Base-by-base conservation (phyloP, 148 eudicot genomes). In the Arbutus unedo region DNA sequence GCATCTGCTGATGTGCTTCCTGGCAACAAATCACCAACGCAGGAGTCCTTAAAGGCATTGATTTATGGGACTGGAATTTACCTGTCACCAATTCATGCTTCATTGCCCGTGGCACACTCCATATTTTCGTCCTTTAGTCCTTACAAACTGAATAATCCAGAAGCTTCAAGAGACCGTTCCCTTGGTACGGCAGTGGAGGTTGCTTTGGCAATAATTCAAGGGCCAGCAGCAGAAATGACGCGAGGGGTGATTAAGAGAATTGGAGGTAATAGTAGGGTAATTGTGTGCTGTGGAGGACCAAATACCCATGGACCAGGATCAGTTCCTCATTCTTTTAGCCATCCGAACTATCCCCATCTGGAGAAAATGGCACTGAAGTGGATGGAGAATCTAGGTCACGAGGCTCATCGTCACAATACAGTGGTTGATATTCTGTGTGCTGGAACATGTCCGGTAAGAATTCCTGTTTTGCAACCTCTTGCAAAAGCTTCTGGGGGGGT, bases 1-100 rank as follows among this genome's bases (percentile, higher is more conserved):
- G 98, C 99, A 76, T 96, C 98, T 82, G 99, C 99, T 51, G 99
- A 96, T 85, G 92, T 96, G 76, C 90, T 96, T 56, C 90, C 93
- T 55, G 99, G 98, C 81, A 88, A 91, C 59, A 86, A 87, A 82
- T 91, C 93, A 66, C 99, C 98, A 3, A 84, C 86, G 74, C 92
- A 91, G 74, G 99, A 96, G 51, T 86, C 87, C 68, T 87, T 94
- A 79, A 96, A 92, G 84, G 90, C 92, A 66, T 83, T 96, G 88
- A 89, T 93, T 82, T 96, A 92, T 85, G 99, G 99, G 75, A 89
- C 94, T 16, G 99, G 98, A 49, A 81, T 96, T 23, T 96, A 94
- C 85, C 82, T 96, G 91, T 87, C 98, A 38, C 89, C 99, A n/a
- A 47, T 94, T 31, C 99, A 96, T 88, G 98, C 94, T 72, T 96